Evolutionary conservation across 768 basidiomycete genomes (phyloP), one percentile per base, ranked within the genome.

Genomic region (Mycena sanguinolenta): DNA sequence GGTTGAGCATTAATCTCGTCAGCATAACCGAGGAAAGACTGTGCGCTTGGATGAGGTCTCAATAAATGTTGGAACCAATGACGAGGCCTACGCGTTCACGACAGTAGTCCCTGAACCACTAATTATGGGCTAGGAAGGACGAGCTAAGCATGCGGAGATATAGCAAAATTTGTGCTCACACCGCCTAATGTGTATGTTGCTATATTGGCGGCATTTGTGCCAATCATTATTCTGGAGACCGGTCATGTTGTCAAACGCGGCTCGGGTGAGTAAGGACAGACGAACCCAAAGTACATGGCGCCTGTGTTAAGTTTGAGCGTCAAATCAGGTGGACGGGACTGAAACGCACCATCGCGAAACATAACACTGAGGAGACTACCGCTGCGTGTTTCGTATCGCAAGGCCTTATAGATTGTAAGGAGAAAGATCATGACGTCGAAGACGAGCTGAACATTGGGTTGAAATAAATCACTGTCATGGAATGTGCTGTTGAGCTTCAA

Each of bases 371-470:
- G 63, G 1, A 73, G 55, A 16, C 39, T 63, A 1, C 63, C 60
- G 6, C 58, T 49, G n/a, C 63, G 64, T 10, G 32, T 50, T 12
- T 38, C 63, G 23, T 62, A 61, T 23, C 28, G 46, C 16, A 65
- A 39, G 12, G 67, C 55, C 44, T 73, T 75, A 67, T 70, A 66
- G 6, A 76, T 34, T 2, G 74, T 79, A 9, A 79, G 58, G 16
- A 54, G 13, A 67, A 78, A 78, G n/a, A 77, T 54, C 49, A 75
- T 25, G 17, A 63, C 25, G 28, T 78, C 76, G 49, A 77, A 78
- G 16, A 61, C 42, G 27, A 79, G 60, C 39, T 74, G 68, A 12
- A 17, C n/a, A 21, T 36, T 2, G 21, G 3, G 30, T 39, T 23
- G 21, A 10, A 14, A 28, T 23, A 16, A 12, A 27, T 32, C 6